Evolutionary conservation across 352 stramenopile species (phyloP).

Genomic region (Aphanomyces cochlioides): DNA sequence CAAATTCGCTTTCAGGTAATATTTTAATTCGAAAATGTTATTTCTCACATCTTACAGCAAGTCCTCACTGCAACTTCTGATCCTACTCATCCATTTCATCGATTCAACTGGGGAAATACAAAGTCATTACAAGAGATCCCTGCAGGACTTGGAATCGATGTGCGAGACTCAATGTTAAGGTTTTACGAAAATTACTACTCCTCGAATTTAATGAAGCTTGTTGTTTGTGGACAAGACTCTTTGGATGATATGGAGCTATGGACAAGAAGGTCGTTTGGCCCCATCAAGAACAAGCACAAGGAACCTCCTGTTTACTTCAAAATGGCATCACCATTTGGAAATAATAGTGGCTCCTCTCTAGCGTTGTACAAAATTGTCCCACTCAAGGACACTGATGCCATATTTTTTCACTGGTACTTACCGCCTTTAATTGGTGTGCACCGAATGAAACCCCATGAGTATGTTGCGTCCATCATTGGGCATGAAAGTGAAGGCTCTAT

Average conservation of each 20-base stretch:
- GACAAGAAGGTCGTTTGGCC: conserved; percentile 57
- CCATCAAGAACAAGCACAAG: conserved; percentile 53
- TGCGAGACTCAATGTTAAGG: conserved; percentile 51
- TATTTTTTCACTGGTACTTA: conserved; percentile 77
- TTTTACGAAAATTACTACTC: conserved; percentile 78
- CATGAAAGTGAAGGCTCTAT: conserved; percentile 82
- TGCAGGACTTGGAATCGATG: conserved; percentile 42
- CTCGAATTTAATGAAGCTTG: conserved; percentile 81
- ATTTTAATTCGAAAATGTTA: conserved; percentile 24
- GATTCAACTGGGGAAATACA: conserved; percentile 83
- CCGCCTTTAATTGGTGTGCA: conserved; percentile 62
- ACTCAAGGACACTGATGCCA: conserved; percentile 70
- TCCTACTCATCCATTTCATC: conserved; percentile 63
- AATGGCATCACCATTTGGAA: conserved; percentile 51
- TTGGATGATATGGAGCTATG: conserved; percentile 67
- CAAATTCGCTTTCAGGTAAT: conserved; percentile 42
- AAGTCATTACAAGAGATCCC: conserved; percentile 61
- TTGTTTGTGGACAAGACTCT: conserved; percentile 67
- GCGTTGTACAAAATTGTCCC: conserved; percentile 67
- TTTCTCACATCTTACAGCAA: conserved; percentile 45
- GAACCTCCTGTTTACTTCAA: conserved; percentile 40
- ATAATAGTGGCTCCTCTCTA: conserved; percentile 37
- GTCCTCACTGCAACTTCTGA: conserved; percentile 61
- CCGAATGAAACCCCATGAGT: conserved; percentile 73
- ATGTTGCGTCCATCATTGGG: conserved; percentile 71